Base-by-base conservation (phyloP, 208 protist genomes). In the Novymonas esmeraldas region DNA sequence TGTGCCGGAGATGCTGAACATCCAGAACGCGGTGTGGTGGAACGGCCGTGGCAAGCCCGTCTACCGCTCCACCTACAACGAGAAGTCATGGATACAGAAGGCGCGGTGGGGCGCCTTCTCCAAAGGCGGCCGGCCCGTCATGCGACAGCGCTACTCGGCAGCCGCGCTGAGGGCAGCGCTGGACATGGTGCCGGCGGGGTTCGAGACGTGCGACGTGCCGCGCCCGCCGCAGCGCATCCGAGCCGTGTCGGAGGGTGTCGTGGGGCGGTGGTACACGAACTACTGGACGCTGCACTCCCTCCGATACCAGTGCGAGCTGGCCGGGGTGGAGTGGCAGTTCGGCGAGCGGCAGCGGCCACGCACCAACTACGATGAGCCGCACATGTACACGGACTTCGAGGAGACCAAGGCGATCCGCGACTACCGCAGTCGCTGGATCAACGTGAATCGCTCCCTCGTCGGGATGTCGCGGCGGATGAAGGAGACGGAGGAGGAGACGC, bases 241-340 rank as follows among this genome's bases (percentile, higher is more conserved):
- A 0, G 87, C 89, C 9, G 84, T 92, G 64, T 94, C 92, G 4
- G 89, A 97, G 62, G 92, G 92, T 31, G 78, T 97, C 14, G 92
- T 97, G 0, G 89, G 89, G 11, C 85, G 89, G 22, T 97, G 92
- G 92, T 97, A 93, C 75, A 93, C 79, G 36, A 97, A 97, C 78
- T 97, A 90, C 82, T 97, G 92, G 89, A 97, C 92, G 2, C 69
- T 97, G 70, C 89, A 97, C 70, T 90, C 89, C 4, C 64, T 97
- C 2, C 86, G 84, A 57, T 97, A 95, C 71, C 92, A 97, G 76
- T 95, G 86, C 56, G 63, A 81, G 52, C 67, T 97, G 26, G 85
- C 85, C 2, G 76, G 71, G n/a, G 64, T 97, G n/a, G 81, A 86
- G 48, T 96, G 91, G 88, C 71, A 71, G 22, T 84, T 84, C 46